These are phyloP conservation scores for Stagonosporopsis rhizophila DNA, from an alignment of 2,329 filamentous ascomycete genomes.

Conservation along the genomic window DNA sequence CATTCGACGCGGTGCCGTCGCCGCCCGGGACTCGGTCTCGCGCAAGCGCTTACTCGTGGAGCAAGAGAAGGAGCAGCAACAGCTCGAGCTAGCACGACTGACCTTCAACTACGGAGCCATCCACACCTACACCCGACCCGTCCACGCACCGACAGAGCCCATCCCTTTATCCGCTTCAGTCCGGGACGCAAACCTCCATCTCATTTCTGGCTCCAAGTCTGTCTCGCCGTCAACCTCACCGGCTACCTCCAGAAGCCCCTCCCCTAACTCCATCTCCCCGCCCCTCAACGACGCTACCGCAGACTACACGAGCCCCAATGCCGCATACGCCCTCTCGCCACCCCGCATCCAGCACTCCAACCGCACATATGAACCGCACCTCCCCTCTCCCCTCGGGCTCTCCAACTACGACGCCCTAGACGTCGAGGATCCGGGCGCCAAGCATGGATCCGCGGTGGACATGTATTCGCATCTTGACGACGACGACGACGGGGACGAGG, in stretches of 20 bases:
- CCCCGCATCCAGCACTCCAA: constrained; percentile 27
- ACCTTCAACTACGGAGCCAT: constrained; percentile 42
- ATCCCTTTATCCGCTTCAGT: constrained; percentile 25
- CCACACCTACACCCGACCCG: constrained; percentile 42
- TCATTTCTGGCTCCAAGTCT: constrained; percentile 25
- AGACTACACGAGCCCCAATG: constrained; percentile 40
- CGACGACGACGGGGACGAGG: constrained; percentile 14
- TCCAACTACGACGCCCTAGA: constrained; percentile 56
- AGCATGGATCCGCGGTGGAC: constrained; percentile 30
- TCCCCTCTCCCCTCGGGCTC: constrained; percentile 49
- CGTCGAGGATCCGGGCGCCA: constrained; percentile 27
- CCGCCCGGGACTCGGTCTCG: constrained; percentile 27
- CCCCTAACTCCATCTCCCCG: constrained; percentile 24
- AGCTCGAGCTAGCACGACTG: constrained; percentile 42
- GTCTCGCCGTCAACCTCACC: constrained; percentile 26
- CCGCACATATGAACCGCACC: constrained; percentile 42
- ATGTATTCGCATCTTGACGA: constrained; percentile 43
- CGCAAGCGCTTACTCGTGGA: constrained; percentile 32
- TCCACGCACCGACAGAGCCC: constrained; percentile 21
- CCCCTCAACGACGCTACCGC: constrained; percentile 4
- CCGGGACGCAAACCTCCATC: constrained; percentile 23
- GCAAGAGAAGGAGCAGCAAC: constrained; percentile 41
- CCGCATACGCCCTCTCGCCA: constrained; percentile 37
- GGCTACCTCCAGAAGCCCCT: constrained; percentile 28
- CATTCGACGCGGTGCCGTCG: constrained; percentile 54